Conservation (phyloP, 495 filamentous ascomycete species). For the Neurospora discreta region DNA sequence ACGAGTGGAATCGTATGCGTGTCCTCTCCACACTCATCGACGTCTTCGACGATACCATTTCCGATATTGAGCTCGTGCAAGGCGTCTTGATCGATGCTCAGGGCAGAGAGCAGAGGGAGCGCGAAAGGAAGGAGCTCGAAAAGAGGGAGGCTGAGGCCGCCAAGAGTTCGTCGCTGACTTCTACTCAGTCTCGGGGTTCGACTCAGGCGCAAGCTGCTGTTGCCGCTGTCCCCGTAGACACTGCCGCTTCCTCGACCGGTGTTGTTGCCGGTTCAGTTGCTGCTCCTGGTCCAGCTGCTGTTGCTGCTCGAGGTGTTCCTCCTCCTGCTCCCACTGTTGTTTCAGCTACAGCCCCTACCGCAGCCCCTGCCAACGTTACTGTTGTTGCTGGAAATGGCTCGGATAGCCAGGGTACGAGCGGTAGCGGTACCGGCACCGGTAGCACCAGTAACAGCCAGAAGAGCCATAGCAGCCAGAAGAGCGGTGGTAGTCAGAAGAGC, state of each 20-base stretch:
- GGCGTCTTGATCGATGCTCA: constrained; percentile 23
- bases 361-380: not conserved
- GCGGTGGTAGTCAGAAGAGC: not conserved
- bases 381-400: not conserved
- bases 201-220: not conserved
- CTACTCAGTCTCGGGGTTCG: not conserved
- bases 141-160: not conserved
- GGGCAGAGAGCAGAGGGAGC: constrained; percentile 1
- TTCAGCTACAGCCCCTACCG: not conserved
- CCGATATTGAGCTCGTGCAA: constrained; percentile 67
- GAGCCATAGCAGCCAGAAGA: not conserved
- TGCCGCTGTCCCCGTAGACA: not conserved
- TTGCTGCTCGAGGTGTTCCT: not conserved
- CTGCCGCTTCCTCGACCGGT: not conserved
- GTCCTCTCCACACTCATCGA: constrained; percentile 51
- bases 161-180: not conserved
- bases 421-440: not conserved
- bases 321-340: not conserved
- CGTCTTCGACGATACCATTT: constrained; percentile 70
- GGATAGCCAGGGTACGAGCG: not conserved
- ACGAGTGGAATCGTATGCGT: constrained; percentile 67
- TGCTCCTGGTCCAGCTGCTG: not conserved
- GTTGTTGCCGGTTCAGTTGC: not conserved
- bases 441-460: not conserved
- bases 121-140: constrained; percentile 1